Conservation (phyloP, 108 stramenopile species). For the Cyclotella sp. region DNA sequence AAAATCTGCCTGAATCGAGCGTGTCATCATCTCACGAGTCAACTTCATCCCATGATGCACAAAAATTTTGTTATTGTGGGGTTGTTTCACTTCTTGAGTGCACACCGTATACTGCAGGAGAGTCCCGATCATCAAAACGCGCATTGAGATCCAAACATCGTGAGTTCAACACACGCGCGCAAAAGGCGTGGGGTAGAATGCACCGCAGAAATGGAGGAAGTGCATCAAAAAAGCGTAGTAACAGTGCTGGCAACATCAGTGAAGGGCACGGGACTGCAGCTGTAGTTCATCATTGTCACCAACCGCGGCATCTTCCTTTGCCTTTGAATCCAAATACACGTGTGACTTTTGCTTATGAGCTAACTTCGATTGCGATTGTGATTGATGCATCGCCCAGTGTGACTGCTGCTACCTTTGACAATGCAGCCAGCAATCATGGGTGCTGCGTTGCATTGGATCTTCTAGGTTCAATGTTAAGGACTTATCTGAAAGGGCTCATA, state of each 20-base stretch:
- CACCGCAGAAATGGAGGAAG: conserved; percentile 16
- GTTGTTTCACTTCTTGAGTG: conserved; percentile 75
- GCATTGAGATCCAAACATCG: conserved; percentile 52
- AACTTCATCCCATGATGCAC: background rate
- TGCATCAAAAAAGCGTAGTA: conserved; percentile 16
- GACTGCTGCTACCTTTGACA: conserved; percentile 65
- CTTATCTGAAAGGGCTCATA: conserved; percentile 65
- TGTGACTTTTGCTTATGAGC: conserved; percentile 79
- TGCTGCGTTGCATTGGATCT: conserved; percentile 73
- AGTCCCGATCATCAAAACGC: conserved; percentile 46
- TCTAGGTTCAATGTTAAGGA: conserved; percentile 63
- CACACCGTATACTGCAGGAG: conserved; percentile 40
- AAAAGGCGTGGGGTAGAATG: conserved; percentile 37
- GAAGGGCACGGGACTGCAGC: conserved; percentile 1
- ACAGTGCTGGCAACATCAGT: background rate
- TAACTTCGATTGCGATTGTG: conserved; percentile 81
- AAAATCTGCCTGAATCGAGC: background rate
- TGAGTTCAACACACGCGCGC: conserved; percentile 65
- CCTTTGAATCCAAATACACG: conserved; percentile 67
- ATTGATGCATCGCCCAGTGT: conserved; percentile 83
- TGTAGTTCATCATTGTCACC: conserved; percentile 54
- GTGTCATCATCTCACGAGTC: background rate
- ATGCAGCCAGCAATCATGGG: conserved; percentile 11
- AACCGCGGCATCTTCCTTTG: conserved; percentile 71
- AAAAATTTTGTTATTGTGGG: conserved; percentile 56